Evolutionary conservation across 495 filamentous ascomycete species (phyloP), one percentile per base, ranked within the genome.

Genomic region (Physcia stellaris): DNA sequence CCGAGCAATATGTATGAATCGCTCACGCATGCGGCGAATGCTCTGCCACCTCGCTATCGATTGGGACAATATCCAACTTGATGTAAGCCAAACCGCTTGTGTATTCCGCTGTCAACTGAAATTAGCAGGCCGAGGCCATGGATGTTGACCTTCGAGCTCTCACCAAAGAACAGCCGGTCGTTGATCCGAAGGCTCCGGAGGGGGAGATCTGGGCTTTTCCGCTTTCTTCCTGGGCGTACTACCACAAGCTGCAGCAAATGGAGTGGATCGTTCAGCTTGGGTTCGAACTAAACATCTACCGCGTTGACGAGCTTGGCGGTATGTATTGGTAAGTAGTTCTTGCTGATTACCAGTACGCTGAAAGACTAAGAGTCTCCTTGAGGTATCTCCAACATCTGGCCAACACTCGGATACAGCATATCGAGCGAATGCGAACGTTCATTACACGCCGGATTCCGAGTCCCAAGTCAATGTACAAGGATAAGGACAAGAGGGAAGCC

Each of bases 251-350:
- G 2, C 72, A 67, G 6, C 75, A 90, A 48, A 82, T 95, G 71
- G 79, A 87, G 42, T 80, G 78, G 65, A 79, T 90, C 32, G 66
- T 94, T 10, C 85, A 94, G 55, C 76, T 94, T 37, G 90, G 90
- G n/a, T 95, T 99, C 53, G 90, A 96, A 56, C 75, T 94, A 13
- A 77, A 86, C 6, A 74, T 93, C 19, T 96, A 96, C 52, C 75
- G 83, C 17, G 70, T 78, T 2, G 82, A 94, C 53, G 90, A 99
- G 59, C 65, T 90, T 5, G 71, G 78, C 10, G 77, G 73, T 12
- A 94, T 94, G 83, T 95, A 94, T 54, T 88, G 81, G 78, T 92
- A 83, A 31, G 9, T 20, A 19, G 15, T 11, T 24, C 23, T 21
- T 1, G 1, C 6, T 16, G 10, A 11, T 6, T 1, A 4, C n/a